Base-by-base conservation (phyloP, 2,329 filamentous ascomycete genomes). In the Alternaria solani region DNA sequence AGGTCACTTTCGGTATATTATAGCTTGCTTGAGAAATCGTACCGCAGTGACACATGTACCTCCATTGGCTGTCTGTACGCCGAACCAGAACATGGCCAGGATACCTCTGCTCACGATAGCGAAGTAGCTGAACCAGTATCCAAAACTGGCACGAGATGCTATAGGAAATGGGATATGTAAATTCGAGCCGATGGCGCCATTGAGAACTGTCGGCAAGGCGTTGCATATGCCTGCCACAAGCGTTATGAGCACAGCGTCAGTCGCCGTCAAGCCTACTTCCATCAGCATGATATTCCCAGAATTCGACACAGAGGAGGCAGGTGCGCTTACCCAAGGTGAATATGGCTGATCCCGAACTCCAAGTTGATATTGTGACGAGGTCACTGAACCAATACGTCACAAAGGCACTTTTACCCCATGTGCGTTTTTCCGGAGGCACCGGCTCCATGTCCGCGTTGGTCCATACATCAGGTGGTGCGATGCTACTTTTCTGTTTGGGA, bases 281-380 rank as follows among this genome's bases (percentile, higher is more conserved):
- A 47, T 79, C 75, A 60, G 68, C 75, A 74, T 1, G 11, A 20
- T 36, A 4, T 16, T 18, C 28, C 2, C n/a, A 6, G 36, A 8
- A 26, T 30, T 2, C 4, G 7, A 6, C 12, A 1, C 12, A 9
- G 18, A 1, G 26, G 14, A 5, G 0, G 3, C 18, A 26, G 77
- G 82, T 4, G 32, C 80, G 81, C 57, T 82, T 71, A 12, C 82
- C 82, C 5, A 81, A 73, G 14, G 81, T 79, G 44, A 84, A 79
- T 62, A 84, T 83, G n/a, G 80, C 76, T 7, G 80, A 77, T 4
- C 81, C 80, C n/a, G 77, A 78, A 67, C 79, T 75, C 81, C 82
- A 84, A 42, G 53, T 61, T 11, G 38, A 49, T 14, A 58, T 61
- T 2, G 42, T 34, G 14, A 34, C 32, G 12, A 34, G 32, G 32